Evolutionary conservation across 2,329 filamentous ascomycete species (phyloP), one percentile per base, ranked within the genome.

Genomic region (Diaporthe citriasiana): DNA sequence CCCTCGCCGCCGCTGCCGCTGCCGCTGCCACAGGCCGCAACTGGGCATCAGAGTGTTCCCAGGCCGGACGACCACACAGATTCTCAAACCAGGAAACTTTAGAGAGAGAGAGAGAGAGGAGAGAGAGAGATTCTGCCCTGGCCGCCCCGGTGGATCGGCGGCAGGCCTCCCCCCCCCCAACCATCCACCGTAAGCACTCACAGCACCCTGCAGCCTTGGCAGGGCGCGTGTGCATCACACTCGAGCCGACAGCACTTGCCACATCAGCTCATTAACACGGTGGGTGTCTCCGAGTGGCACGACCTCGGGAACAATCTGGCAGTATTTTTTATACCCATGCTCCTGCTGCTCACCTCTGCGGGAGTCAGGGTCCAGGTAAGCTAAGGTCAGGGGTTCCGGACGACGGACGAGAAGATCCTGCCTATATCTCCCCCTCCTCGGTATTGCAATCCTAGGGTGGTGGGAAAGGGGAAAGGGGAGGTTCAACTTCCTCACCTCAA

Each of bases 131-230:
- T n/a, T n/a, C n/a, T n/a, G n/a, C n/a, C n/a, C n/a, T n/a, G n/a
- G n/a, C n/a, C n/a, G 27, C 42, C 27, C 22, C 38, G 60, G 60
- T 47, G 60, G 60, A 35, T 51, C 42, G 30, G 60, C 42, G 19
- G n/a, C 57, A 27, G 12, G 60, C 7, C 33, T n/a, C 33, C 38
- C 38, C 9, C 38, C 60, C 30, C 42, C 30, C 60, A 63, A 47
- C 27, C 40, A 40, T 42, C 40, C 40, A 65, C 40, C 60, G 27
- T 63, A 59, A 40, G 53, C n/a, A 59, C 27, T 50, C 42, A 35
- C 60, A 65, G 45, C 45, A 50, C 60, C 60, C 60, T 65, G 60
- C 19, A 65, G 42, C 60, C 60, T 65, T 65, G 42, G 60, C 42
- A 65, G 60, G 27, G 60, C 42, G 60, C 40, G 19, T 35, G 27